Base-by-base conservation (phyloP, 1,284 basidiomycete genomes). In the Ustilago hordei region DNA sequence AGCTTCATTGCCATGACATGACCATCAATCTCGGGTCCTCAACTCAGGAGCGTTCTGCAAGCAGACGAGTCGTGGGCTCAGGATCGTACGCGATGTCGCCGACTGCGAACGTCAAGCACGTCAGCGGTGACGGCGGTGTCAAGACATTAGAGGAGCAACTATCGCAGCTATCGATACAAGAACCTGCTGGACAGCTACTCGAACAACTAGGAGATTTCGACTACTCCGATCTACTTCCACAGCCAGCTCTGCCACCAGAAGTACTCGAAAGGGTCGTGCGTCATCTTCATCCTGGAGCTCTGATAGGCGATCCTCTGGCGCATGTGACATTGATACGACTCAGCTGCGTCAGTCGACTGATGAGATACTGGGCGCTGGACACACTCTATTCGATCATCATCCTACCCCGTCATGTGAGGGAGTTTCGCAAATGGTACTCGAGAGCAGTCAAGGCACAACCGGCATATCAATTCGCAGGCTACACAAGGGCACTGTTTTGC, bases 351-450 rank as follows among this genome's bases (percentile, higher is more conserved):
- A 80, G 69, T 32, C 60, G 65, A 15, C 36, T 76, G 32, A 64
- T 81, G 23, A 79, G 81, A 19, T 64, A 74, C 38, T 83, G 81
- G 78, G 78, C 83, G 1, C 60, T 84, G 9, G 56, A 71, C 3
- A 76, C 80, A 19, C 69, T 80, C 19, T 85, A 82, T 53, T 61
- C 69, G 34, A 64, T 83, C 36, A 58, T 85, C n/a, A 67, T 85
- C 17, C 69, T 84, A 9, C 84, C 83, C 34, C 69, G 84, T 12
- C 80, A 84, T 55, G 84, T 85, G 7, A 67, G 84, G 8, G 83
- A 85, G 23, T 85, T 85, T 56, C 75, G 82, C 39, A 79, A 79
- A 50, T 84, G 81, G 80, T 82, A 83, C 57, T 59, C 72, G 28
- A 58, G 79, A 19, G 69, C 81, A 48, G 75, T 79, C 58, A 71